Percentiles rank a stretch among this genome's conserved stretches.
Evolutionary conservation across 164 flowering plant genomes (phyloP).

Genomic region (Macadamia tetraphylla): DNA sequence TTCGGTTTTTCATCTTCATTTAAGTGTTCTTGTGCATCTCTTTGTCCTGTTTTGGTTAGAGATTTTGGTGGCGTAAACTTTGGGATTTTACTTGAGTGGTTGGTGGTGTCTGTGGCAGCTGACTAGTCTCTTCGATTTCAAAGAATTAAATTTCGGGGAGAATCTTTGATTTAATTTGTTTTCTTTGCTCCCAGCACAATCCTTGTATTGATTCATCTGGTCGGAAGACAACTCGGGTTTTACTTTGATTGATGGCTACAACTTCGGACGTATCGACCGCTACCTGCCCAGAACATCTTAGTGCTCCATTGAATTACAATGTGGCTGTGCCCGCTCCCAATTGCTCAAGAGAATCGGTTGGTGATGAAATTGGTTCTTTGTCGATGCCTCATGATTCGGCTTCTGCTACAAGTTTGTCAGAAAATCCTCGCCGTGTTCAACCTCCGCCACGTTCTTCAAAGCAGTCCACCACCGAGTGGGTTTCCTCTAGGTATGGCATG

Average conservation of each 20-base stretch:
- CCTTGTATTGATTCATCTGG: neutral
- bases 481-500: conserved; percentile 22
- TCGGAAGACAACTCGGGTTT: conserved; percentile 8
- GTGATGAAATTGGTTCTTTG: conserved; percentile 23
- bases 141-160: neutral
- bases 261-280: conserved; percentile 8
- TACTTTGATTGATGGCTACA: conserved; percentile 16
- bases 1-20: conserved; percentile 1
- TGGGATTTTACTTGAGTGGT: conserved; percentile 13
- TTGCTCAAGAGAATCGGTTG: conserved; percentile 31
- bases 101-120: neutral
- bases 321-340: conserved; percentile 12
- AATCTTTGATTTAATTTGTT: neutral
- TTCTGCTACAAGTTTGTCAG: conserved; percentile 13
- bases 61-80: conserved; percentile 1
- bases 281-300: conserved; percentile 2
- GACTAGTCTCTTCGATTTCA: conserved; percentile 12
- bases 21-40: conserved; percentile 8
- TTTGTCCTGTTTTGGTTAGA: neutral
- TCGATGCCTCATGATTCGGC: conserved; percentile 22
- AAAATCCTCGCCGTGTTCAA: conserved; percentile 21
- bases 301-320: conserved; percentile 13
- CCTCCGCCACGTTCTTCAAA: conserved; percentile 19
- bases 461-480: conserved; percentile 22
- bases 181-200: neutral